Evolutionary conservation across 805 yeast species (phyloP).

Genomic region (Yarrowia keelungensis): DNA sequence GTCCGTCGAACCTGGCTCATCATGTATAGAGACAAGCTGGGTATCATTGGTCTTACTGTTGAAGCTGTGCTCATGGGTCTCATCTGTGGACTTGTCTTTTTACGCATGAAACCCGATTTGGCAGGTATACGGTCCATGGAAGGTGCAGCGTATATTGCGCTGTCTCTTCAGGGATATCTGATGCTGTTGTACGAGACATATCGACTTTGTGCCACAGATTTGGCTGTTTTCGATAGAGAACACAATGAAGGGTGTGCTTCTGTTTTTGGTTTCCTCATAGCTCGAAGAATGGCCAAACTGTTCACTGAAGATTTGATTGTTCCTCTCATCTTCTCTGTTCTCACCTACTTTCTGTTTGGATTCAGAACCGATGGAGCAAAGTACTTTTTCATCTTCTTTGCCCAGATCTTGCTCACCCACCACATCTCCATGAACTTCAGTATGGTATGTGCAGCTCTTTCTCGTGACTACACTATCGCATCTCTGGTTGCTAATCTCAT

Average conservation of each 20-base stretch:
- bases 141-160: slow-evolving; percentile 60
- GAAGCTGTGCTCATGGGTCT: slow-evolving; percentile 63
- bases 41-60: slow-evolving; percentile 54
- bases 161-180: slow-evolving; percentile 63
- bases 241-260: slow-evolving; percentile 72
- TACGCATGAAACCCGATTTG: slow-evolving; percentile 58
- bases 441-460: slow-evolving; percentile 58
- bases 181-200: slow-evolving; percentile 65
- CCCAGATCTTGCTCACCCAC: slow-evolving; percentile 63
- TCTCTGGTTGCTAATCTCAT: slow-evolving; percentile 66
- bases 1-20: slow-evolving; percentile 57
- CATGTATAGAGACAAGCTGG: slow-evolving; percentile 60
- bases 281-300: slow-evolving; percentile 70
- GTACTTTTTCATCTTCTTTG: slow-evolving; percentile 68
- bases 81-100: slow-evolving; percentile 80
- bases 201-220: slow-evolving; percentile 61
- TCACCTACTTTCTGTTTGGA: slow-evolving; percentile 82
- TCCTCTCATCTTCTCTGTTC: slow-evolving; percentile 61
- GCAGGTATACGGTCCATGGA: slow-evolving; percentile 70
- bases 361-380: slow-evolving; percentile 56
- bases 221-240: slow-evolving; percentile 68
- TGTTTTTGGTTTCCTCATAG: slow-evolving; percentile 68
- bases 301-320: slow-evolving; percentile 72
- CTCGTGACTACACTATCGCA: slow-evolving; percentile 68
- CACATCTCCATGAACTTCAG: slow-evolving; percentile 65